These are phyloP conservation scores for Apiospora sp. DNA, from an alignment of 2,329 filamentous ascomycete genomes.

Conservation along the genomic window DNA sequence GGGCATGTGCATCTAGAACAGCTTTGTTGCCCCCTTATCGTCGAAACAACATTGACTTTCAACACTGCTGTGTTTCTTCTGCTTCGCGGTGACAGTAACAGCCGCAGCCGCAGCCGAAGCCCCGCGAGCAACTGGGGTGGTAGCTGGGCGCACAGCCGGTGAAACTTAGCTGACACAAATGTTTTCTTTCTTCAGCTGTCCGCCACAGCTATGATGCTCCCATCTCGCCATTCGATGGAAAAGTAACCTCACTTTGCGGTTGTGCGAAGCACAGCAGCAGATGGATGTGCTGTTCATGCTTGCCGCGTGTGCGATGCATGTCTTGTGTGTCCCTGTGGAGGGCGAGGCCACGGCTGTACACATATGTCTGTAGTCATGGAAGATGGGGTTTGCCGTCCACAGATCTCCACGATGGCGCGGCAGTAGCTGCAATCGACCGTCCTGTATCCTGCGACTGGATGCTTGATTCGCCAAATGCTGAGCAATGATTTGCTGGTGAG, in stretches of 20 bases:
- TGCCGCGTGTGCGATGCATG: background rate
- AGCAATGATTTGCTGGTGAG: background rate
- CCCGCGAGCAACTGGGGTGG: background rate
- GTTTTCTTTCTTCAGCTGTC: background rate
- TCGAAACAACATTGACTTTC: background rate
- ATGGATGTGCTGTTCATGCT: background rate
- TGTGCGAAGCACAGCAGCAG: background rate
- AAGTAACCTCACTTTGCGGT: background rate
- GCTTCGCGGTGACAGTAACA: background rate
- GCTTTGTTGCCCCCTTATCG: background rate
- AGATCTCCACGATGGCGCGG: background rate
- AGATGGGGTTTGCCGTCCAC: background rate
- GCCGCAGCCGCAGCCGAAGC: background rate
- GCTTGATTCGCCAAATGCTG: slow-evolving; percentile 13
- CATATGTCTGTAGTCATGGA: background rate
- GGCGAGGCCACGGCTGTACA: background rate
- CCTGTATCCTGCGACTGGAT: background rate
- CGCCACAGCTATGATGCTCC: background rate
- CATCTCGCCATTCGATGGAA: background rate
- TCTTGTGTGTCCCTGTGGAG: background rate
- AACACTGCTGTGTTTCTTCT: background rate
- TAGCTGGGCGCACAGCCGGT: background rate
- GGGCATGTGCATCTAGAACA: background rate
- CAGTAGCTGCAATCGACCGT: slow-evolving; percentile 16
- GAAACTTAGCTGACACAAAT: slow-evolving; percentile 11